Conservation (phyloP, 2,329 filamentous ascomycete species). For the Xylariaceae sp. region DNA sequence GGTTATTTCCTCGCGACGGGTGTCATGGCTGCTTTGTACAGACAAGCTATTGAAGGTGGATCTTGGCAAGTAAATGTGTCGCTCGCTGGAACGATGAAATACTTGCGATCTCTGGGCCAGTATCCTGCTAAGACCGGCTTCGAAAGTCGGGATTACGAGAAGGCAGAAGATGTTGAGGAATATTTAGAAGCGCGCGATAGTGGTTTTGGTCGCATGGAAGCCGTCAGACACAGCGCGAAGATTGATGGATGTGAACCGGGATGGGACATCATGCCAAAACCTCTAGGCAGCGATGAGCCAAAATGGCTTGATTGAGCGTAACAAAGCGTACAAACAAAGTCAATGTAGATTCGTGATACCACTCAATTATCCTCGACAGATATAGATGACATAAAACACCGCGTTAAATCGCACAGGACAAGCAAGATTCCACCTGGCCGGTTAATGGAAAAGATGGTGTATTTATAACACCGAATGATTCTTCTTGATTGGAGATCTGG, state of each 20-base stretch:
- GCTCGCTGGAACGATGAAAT: slow-evolving; percentile 52
- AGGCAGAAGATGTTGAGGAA: neutral
- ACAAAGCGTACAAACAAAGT: neutral
- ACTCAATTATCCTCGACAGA: neutral
- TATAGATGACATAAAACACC: neutral
- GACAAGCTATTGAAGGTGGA: slow-evolving; percentile 38
- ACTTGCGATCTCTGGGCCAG: slow-evolving; percentile 52
- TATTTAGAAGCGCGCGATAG: slow-evolving; percentile 22
- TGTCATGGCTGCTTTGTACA: slow-evolving; percentile 48
- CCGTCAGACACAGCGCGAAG: slow-evolving; percentile 44
- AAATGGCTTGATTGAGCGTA: slow-evolving; percentile 30
- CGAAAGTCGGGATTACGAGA: slow-evolving; percentile 25
- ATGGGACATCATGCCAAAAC: slow-evolving; percentile 50
- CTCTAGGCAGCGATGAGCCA: slow-evolving; percentile 43
- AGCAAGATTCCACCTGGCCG: neutral
- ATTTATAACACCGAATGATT: neutral
- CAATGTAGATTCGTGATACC: neutral
- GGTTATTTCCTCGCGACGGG: slow-evolving; percentile 54
- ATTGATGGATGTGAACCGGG: slow-evolving; percentile 44
- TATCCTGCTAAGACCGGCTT: slow-evolving; percentile 43
- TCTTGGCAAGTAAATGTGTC: slow-evolving; percentile 40
- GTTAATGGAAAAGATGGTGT: neutral
- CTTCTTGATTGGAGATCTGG: neutral
- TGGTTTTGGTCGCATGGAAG: slow-evolving; percentile 44
- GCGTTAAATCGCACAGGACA: neutral